Percentiles rank a stretch among this genome's conserved stretches.
These are phyloP conservation scores for Thermochaetoides thermophila DNA, from an alignment of 495 filamentous ascomycete species.

Conservation along the genomic window DNA sequence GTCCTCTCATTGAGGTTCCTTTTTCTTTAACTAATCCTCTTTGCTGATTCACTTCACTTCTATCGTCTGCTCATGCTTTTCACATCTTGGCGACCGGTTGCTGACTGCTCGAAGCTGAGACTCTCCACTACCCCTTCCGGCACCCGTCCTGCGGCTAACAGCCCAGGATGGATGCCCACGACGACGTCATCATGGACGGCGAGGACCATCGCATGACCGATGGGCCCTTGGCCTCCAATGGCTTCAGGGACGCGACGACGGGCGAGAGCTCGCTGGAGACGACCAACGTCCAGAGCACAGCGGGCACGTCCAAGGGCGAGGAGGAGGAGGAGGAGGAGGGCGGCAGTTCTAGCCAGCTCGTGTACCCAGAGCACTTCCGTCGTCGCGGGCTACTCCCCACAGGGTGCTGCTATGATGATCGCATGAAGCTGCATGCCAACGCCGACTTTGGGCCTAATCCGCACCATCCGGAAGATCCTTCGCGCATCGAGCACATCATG, in stretches of 20 bases:
- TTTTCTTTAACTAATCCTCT: no score
- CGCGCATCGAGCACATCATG: conserved; percentile 81
- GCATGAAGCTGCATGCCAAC: conserved; percentile 87
- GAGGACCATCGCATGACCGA: conserved; percentile 23
- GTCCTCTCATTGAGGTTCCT: no score
- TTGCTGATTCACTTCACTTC: no score
- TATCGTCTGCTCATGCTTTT: no score
- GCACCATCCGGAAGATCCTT: conserved; percentile 85
- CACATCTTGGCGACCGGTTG: no score
- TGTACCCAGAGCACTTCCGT: conserved; percentile 10
- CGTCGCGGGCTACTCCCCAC: conserved; percentile 39
- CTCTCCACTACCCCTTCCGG: neutral
- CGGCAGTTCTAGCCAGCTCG: conserved; percentile 3
- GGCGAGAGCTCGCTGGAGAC: conserved; percentile 12
- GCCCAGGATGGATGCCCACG: conserved; percentile 19
- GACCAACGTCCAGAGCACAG: conserved; percentile 13
- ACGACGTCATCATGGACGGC: conserved; percentile 23
- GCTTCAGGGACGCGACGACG: conserved; percentile 13
- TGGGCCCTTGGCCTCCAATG: conserved; percentile 21
- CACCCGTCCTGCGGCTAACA: neutral
- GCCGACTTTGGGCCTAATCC: conserved; percentile 49
- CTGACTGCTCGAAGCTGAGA: no score
- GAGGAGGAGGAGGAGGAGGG: conserved; percentile 11
- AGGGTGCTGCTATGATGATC: conserved; percentile 75
- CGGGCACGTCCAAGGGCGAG: conserved; percentile 9